Percentiles rank a stretch among this genome's conserved stretches.
These are phyloP conservation scores for Cyathus striatus DNA, from an alignment of 768 basidiomycete genomes.

Conservation along the genomic window DNA sequence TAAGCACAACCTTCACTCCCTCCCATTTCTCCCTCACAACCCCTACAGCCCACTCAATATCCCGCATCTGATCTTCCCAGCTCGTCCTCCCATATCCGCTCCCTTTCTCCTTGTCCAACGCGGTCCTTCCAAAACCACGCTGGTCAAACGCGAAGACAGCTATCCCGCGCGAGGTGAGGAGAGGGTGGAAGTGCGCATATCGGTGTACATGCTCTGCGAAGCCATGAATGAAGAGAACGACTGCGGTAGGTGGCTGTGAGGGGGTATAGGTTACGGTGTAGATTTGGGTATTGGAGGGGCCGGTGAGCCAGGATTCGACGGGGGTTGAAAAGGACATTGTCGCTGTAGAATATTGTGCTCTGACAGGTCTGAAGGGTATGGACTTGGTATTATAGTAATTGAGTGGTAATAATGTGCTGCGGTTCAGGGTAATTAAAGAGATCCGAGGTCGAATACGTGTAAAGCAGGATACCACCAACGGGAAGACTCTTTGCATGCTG, in stretches of 20 bases:
- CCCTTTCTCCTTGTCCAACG: no score
- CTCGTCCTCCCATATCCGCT: conserved; percentile 63
- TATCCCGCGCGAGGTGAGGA: conserved; percentile 47
- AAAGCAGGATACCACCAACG: no score
- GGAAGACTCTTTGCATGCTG: no score
- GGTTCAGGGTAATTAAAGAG: no score
- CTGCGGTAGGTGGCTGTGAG: conserved; percentile 40
- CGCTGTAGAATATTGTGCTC: no score
- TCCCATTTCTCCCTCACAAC: conserved; percentile 41
- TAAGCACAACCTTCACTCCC: conserved; percentile 58
- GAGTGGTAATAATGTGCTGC: no score
- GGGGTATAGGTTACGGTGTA: conserved; percentile 62
- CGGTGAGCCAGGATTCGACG: conserved; percentile 54
- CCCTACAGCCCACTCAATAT: conserved; percentile 65
- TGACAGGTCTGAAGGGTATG: no score
- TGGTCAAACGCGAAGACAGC: conserved; percentile 74
- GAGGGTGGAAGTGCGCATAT: conserved; percentile 62
- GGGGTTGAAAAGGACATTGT: conserved; percentile 22
- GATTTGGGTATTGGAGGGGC: conserved; percentile 54
- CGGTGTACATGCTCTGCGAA: conserved; percentile 73
- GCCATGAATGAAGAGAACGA: conserved; percentile 70
- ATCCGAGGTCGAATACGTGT: no score
- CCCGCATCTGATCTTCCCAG: conserved; percentile 55
- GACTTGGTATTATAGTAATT: no score
- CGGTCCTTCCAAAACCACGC: conserved; percentile 77